Percentiles rank a stretch among this genome's conserved stretches.
Conservation (phyloP, 306 rosid genomes). For the Abrus precatorius region DNA sequence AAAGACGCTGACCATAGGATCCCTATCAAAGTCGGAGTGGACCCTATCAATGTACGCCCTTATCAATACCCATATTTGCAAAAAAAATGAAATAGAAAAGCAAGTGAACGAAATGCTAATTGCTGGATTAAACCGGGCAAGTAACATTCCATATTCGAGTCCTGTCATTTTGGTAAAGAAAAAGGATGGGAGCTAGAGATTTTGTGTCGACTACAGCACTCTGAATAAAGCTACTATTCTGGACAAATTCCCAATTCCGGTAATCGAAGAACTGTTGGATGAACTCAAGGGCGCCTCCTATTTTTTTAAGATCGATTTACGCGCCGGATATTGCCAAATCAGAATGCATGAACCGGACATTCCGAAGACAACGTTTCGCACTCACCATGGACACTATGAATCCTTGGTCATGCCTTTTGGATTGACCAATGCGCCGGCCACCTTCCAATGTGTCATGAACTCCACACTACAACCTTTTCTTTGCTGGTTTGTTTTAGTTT, state of each 20-base stretch:
- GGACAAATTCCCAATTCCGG: background rate
- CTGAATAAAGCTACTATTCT: no score
- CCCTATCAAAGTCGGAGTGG: background rate
- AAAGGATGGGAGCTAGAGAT: background rate
- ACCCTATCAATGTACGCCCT: background rate
- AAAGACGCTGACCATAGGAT: background rate
- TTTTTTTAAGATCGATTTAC: background rate
- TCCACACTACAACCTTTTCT: no score
- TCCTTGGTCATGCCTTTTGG: no score
- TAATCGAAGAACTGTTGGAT: background rate
- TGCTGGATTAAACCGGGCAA: background rate
- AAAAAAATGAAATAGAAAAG: background rate
- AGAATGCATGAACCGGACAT: no score
- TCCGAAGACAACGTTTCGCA: no score
- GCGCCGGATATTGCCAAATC: no score
- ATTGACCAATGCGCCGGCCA: no score
- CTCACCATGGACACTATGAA: no score
- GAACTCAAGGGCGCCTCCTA: background rate
- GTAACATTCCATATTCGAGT: background rate
- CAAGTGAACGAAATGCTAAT: background rate
- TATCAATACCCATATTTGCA: background rate
- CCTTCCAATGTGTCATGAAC: no score
- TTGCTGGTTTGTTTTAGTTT: no score
- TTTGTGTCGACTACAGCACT: no score
- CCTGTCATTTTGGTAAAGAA: background rate